Percentiles rank a stretch among this genome's conserved stretches.
Evolutionary conservation across 192 early-diverging fungal genomes (phyloP).

Genomic region (Piromyces sp.): DNA sequence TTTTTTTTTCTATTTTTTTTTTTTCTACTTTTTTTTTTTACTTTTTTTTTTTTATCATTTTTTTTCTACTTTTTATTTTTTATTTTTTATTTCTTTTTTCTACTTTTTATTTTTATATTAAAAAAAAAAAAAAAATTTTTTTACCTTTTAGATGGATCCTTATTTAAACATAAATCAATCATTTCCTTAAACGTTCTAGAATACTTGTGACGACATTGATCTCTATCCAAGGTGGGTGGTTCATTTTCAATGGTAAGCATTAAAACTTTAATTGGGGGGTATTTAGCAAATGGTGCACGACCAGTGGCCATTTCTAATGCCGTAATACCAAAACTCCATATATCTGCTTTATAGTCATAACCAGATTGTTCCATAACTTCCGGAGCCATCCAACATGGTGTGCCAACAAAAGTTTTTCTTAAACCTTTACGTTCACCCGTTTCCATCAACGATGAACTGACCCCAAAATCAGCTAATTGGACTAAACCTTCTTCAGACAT

Average conservation of each 20-base stretch:
- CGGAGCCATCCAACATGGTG: constrained; percentile 29
- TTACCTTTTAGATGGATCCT: constrained; percentile 49
- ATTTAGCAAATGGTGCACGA: constrained; percentile 75
- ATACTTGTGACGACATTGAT: constrained; percentile 52
- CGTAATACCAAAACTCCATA: constrained; percentile 84
- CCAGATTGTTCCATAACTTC: constrained; percentile 81
- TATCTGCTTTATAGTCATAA: constrained; percentile 79
- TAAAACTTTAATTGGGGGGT: constrained; percentile 69
- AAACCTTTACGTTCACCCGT: constrained; percentile 35
- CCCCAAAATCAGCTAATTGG: constrained; percentile 49
- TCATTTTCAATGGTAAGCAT: constrained; percentile 76
- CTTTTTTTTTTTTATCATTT: too few species aligned
- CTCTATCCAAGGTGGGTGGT: constrained; percentile 67
- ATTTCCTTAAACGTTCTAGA: constrained; percentile 67
- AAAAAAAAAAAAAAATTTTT: too few species aligned
- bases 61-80: too few species aligned
- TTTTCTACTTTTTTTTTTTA: too few species aligned
- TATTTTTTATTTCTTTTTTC: too few species aligned
- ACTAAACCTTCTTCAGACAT: constrained; percentile 47
- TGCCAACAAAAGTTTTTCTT: constrained; percentile 57
- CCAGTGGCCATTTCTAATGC: constrained; percentile 69
- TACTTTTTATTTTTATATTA: too few species aligned
- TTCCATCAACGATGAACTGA: background rate
- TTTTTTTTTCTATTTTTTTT: too few species aligned
- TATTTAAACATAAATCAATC: constrained; percentile 64